A percentile compares a stretch with the other conserved stretches of the same genome.
Evolutionary conservation across 768 basidiomycete genomes (phyloP).

Genomic region (Nidularia pulvinata): DNA sequence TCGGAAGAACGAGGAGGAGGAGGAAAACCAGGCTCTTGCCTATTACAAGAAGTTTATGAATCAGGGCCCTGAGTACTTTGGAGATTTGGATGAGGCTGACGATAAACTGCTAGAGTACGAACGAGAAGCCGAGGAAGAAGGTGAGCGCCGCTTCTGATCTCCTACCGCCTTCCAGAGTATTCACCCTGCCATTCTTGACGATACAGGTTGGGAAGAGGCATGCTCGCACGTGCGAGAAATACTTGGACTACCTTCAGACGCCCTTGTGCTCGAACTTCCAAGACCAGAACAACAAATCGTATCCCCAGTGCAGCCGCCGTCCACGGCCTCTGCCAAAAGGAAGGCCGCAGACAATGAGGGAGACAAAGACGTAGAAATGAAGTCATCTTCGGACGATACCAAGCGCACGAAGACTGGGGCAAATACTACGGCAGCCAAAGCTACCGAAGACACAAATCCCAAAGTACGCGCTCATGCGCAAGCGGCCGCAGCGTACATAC

Average conservation of each 20-base stretch:
- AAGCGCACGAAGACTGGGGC: conserved; percentile 30
- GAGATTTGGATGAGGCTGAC: conserved; percentile 84
- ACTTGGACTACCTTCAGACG: conserved; percentile 50
- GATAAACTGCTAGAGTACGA: conserved; percentile 74
- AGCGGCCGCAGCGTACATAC: conserved; percentile 68
- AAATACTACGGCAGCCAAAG: conserved; percentile 14
- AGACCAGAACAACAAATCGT: conserved; percentile 14
- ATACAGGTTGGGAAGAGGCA: conserved; percentile 67
- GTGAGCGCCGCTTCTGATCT: conserved; percentile 33
- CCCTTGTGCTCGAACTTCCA: conserved; percentile 52
- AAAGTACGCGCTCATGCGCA: conserved; percentile 38
- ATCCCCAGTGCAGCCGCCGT: conserved; percentile 9
- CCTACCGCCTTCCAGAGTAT: neutral
- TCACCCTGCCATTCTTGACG: neutral
- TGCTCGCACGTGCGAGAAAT: conserved; percentile 51
- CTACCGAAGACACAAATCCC: conserved; percentile 14
- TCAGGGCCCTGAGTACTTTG: conserved; percentile 88
- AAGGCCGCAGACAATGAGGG: conserved; percentile 47
- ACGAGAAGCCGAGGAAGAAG: conserved; percentile 67
- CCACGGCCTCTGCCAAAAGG: conserved; percentile 38
- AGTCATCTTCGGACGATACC: conserved; percentile 22
- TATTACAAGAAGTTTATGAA: conserved; percentile 89
- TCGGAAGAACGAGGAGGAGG: conserved; percentile 84
- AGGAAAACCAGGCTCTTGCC: conserved; percentile 75
- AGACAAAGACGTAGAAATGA: conserved; percentile 34